phyloP scores from a whole-genome alignment of 768 basidiomycete species.

The Termitomyces sp. region DNA sequence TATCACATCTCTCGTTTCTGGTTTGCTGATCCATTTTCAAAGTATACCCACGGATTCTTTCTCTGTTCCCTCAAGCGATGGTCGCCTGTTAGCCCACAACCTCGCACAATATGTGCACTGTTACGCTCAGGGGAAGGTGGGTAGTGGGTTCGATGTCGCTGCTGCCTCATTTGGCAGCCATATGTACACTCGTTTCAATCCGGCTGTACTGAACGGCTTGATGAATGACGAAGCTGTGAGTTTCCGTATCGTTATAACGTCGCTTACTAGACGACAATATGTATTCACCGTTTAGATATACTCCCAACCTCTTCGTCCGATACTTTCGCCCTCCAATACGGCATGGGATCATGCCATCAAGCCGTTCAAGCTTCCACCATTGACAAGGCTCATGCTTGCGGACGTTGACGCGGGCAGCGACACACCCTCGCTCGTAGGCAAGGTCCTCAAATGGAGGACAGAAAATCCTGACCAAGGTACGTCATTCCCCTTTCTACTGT shows the following conservation, averaged over 20 bases:
- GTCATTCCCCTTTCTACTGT: neutral
- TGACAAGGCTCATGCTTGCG: slow-evolving; percentile 82
- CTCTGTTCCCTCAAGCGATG: slow-evolving; percentile 36
- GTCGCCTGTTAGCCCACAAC: slow-evolving; percentile 77
- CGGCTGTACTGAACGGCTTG: slow-evolving; percentile 59
- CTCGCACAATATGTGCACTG: slow-evolving; percentile 94
- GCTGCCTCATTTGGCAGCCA: slow-evolving; percentile 95
- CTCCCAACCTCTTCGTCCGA: slow-evolving; percentile 37
- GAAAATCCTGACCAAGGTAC: slow-evolving; percentile 56
- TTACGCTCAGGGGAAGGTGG: slow-evolving; percentile 96
- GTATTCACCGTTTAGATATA: neutral
- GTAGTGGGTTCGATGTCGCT: slow-evolving; percentile 95
- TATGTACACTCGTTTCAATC: slow-evolving; percentile 84
- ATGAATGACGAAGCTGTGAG: slow-evolving; percentile 55
- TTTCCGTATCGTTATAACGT: slow-evolving; percentile 3
- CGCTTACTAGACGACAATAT: neutral
- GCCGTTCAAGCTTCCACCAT: slow-evolving; percentile 80
- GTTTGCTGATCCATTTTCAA: slow-evolving; percentile 73
- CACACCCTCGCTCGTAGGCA: slow-evolving; percentile 89
- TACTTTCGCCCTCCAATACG: slow-evolving; percentile 60
- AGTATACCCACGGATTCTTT: slow-evolving; percentile 55
- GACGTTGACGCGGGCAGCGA: slow-evolving; percentile 97
- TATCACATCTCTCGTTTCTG: slow-evolving; percentile 91
- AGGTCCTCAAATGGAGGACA: slow-evolving; percentile 87
- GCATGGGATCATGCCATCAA: slow-evolving; percentile 72